Conservation (phyloP, 768 basidiomycete genomes). For the Boletus fagicola region DNA sequence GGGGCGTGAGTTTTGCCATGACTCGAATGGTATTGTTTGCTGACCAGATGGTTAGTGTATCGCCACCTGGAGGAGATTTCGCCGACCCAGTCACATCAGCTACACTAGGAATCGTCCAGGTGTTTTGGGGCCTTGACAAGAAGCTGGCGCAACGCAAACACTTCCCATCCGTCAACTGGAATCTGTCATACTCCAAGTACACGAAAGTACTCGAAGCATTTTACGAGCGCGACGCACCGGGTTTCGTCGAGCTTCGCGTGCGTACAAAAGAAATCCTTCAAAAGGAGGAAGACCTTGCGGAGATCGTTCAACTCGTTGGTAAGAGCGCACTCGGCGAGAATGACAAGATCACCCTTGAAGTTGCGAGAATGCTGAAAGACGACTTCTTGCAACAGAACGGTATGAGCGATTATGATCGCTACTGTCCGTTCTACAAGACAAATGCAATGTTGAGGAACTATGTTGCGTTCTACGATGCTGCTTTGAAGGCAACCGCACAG, state of each 20-base stretch:
- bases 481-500: constrained; percentile 79
- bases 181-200: constrained; percentile 98
- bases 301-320: constrained; percentile 99
- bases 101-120: constrained; percentile 97
- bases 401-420: constrained; percentile 96
- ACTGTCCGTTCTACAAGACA: constrained; percentile 99
- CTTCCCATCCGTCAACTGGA: constrained; percentile 99
- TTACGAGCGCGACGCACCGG: constrained; percentile 87
- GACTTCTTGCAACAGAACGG: constrained; percentile 98
- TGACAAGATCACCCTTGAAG: constrained; percentile 98
- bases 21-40: constrained; percentile 3
- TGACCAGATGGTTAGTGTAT: constrained; percentile 59
- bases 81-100: constrained; percentile 98
- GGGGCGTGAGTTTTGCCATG: constrained; percentile 75
- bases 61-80: constrained; percentile 98
- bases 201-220: constrained; percentile 89
- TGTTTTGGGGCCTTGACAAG: constrained; percentile 99
- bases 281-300: constrained; percentile 97
- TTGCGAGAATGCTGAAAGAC: constrained; percentile 95
- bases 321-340: constrained; percentile 96
- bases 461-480: constrained; percentile 90
- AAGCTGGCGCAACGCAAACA: constrained; percentile 98
- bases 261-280: constrained; percentile 96
- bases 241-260: constrained; percentile 91
- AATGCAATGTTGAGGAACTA: constrained; percentile 94